Conservation (phyloP, 306 rosid genomes). For the Adenanthera pavonina region DNA sequence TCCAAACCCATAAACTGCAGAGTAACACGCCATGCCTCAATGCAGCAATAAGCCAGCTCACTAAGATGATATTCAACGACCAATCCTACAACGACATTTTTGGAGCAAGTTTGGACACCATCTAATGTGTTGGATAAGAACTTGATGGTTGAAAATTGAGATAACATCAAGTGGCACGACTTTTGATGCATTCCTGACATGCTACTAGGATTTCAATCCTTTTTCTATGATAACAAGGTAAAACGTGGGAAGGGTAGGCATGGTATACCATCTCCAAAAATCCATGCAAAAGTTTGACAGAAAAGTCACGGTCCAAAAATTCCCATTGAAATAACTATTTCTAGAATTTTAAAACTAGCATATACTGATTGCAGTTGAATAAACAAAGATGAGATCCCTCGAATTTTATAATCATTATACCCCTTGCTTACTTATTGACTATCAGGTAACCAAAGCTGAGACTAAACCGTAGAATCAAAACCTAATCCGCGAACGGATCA, state of each 20-base stretch:
- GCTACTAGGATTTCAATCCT: slow-evolving; percentile 42
- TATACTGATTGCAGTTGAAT: not conserved
- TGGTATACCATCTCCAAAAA: slow-evolving; percentile 7
- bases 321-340: slow-evolving; percentile 1
- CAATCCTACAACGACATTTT: slow-evolving; percentile 12
- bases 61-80: slow-evolving; percentile 36
- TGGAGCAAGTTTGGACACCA: slow-evolving; percentile 26
- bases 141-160: slow-evolving; percentile 29
- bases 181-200: slow-evolving; percentile 31
- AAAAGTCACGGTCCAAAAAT: not conserved
- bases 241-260: slow-evolving; percentile 13
- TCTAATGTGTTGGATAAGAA: slow-evolving; percentile 24
- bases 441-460: slow-evolving; percentile 3
- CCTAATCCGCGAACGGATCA: not conserved
- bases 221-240: slow-evolving; percentile 42
- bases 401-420: not conserved
- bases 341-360: not conserved
- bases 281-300: not conserved
- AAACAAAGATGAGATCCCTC: not conserved
- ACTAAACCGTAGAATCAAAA: slow-evolving; percentile 18
- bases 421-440: not conserved
- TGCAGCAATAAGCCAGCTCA: slow-evolving; percentile 28
- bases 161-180: slow-evolving; percentile 33
- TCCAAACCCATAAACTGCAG: slow-evolving; percentile 42
- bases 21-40: slow-evolving; percentile 33